phyloP scores from a whole-genome alignment of 768 basidiomycete genomes.

The Leucosporidium scottii region DNA sequence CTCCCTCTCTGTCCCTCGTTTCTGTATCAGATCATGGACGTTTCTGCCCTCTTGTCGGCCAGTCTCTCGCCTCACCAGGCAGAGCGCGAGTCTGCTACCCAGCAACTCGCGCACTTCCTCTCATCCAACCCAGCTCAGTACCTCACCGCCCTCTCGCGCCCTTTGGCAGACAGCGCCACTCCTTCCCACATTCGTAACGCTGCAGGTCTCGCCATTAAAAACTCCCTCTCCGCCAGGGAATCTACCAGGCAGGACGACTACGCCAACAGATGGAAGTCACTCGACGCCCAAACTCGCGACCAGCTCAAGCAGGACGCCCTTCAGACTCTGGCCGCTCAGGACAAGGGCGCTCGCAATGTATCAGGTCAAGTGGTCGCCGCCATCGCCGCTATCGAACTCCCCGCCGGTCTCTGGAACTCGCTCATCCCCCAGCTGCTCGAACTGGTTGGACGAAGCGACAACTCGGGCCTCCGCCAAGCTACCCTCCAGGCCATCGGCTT shows the following conservation, averaged over 20 bases:
- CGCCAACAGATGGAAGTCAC: conserved; percentile 67
- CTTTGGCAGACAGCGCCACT: conserved; percentile 68
- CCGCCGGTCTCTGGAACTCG: conserved; percentile 69
- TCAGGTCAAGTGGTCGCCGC: conserved; percentile 91
- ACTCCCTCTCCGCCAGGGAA: conserved; percentile 85
- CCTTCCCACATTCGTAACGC: conserved; percentile 73
- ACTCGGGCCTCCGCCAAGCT: conserved; percentile 58
- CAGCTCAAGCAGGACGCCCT: conserved; percentile 87
- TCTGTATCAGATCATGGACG: conserved; percentile 59
- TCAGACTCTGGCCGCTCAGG: conserved; percentile 66
- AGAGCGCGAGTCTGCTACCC: conserved; percentile 18
- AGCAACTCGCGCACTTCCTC: conserved; percentile 23
- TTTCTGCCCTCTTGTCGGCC: conserved; percentile 81
- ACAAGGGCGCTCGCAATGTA: conserved; percentile 68
- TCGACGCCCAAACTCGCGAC: conserved; percentile 58
- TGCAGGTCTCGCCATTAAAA: conserved; percentile 96
- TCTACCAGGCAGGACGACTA: conserved; percentile 72
- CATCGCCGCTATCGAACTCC: conserved; percentile 87
- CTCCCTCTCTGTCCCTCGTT: background rate
- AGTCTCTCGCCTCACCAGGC: conserved; percentile 64
- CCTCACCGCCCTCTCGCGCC: conserved; percentile 79
- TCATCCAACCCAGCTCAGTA: conserved; percentile 51
- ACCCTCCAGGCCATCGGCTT: conserved; percentile 93
- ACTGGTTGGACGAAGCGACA: conserved; percentile 70
- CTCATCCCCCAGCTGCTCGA: conserved; percentile 80